phyloP scores from a whole-genome alignment of 805 yeast genomes.

The Citeromyces nyonsensis region DNA sequence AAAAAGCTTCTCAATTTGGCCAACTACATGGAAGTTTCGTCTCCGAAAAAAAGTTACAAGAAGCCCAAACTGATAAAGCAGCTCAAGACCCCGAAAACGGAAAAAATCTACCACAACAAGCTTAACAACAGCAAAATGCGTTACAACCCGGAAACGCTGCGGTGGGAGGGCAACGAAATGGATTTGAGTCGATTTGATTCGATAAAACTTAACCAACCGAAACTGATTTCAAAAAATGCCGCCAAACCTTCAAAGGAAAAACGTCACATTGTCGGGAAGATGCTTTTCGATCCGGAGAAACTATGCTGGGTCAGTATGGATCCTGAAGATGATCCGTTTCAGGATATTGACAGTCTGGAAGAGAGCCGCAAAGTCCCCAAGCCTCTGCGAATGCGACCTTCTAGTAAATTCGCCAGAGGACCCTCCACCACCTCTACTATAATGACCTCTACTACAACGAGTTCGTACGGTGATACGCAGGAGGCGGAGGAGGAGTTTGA shows the following conservation, averaged over 20 bases:
- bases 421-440: no score
- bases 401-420: no score
- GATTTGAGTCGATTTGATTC: conserved; percentile 35
- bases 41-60: conserved; percentile 1
- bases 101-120: conserved; percentile 6
- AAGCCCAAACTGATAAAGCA: conserved; percentile 1
- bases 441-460: no score
- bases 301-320: conserved; percentile 7
- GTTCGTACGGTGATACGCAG: no score
- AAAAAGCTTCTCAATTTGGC: conserved; percentile 5
- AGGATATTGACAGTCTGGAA: no score
- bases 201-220: no score
- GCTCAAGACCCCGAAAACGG: conserved; percentile 5
- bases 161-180: conserved; percentile 56
- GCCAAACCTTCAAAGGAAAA: neutral
- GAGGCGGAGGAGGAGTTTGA: no score
- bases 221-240: no score
- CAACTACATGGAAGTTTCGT: conserved; percentile 5
- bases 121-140: conserved; percentile 22
- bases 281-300: conserved; percentile 4
- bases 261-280: conserved; percentile 4
- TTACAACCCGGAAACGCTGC: conserved; percentile 31
- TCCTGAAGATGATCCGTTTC: no score
- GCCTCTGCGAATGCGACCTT: no score
- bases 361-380: no score